Percentiles rank a stretch among this genome's conserved stretches.
Evolutionary conservation across 2,329 filamentous ascomycete genomes (phyloP).

Genomic region (Paramyrothecium roridum): DNA sequence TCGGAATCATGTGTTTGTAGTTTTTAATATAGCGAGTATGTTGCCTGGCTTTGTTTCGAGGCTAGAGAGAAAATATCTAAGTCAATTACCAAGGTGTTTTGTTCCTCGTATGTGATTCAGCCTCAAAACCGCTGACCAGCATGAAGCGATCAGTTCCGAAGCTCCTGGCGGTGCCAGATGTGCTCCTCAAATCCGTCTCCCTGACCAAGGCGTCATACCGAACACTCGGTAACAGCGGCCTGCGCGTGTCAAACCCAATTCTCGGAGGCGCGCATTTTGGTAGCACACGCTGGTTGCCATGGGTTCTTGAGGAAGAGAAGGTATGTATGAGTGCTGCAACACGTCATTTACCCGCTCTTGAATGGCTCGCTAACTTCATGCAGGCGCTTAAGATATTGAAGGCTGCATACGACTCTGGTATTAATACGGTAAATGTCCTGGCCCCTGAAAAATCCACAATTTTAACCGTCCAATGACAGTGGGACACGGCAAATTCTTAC

Average conservation of each 20-base stretch:
- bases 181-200: constrained; percentile 3
- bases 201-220: constrained; percentile 5
- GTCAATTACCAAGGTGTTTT: neutral
- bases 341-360: neutral
- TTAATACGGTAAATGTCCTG: constrained; percentile 12
- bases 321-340: constrained; percentile 1
- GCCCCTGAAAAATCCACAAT: neutral
- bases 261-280: constrained; percentile 8
- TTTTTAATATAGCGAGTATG: no score
- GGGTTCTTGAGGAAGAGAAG: constrained; percentile 8
- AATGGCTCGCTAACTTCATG: constrained; percentile 2
- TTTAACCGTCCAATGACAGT: neutral
- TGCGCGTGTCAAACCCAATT: constrained; percentile 9
- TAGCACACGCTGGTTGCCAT: constrained; percentile 6
- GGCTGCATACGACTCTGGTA: constrained; percentile 13
- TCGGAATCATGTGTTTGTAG: no score
- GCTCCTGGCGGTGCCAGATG: constrained; percentile 1
- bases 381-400: constrained; percentile 10
- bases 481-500: constrained; percentile 50
- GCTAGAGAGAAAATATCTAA: no score
- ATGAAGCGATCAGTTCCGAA: neutral
- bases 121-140: neutral
- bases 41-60: no score
- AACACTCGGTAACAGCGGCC: constrained; percentile 5
- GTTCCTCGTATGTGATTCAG: neutral